Evolutionary conservation across 805 yeast genomes (phyloP), one percentile per base, ranked within the genome.

Genomic region (Saturnispora ahearnii): DNA sequence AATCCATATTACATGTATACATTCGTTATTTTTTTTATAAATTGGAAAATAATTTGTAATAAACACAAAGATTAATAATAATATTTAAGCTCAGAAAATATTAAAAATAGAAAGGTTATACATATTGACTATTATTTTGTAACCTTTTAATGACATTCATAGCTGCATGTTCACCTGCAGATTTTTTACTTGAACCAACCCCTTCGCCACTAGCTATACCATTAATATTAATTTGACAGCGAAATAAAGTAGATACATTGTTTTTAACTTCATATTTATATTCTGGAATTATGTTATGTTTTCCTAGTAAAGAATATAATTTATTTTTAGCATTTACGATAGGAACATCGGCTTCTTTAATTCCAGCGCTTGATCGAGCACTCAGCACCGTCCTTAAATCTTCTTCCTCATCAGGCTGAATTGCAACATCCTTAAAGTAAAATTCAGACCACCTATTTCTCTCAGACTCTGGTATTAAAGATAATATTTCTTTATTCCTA

Each of bases 121-220:
- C 2, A n/a, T 32, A 32, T n/a, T 32, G 10, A 32, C 15, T 32
- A 11, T 32, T 32, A 5, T 18, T 22, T 38, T 38, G 28, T 22
- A 22, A 24, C 30, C 24, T 18, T 26, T 22, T 8, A 24, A 38
- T 12, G 5, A 38, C 40, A 4, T 38, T 12, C 9, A 41, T 36
- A 12, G 53, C 55, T 11, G 55, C 55, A 26, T 41, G 34, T 8
- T 53, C 50, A 13, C 52, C 32, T 1, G 54, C 54, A 29, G 48
- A 48, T 36, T 51, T 53, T 18, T 53, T 53, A 48, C 46, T 53
- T 7, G 32, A 1, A 1, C 42, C 54, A 13, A 42, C 15, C 1
- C 50, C 55, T 18, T 21, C 37, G 31, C 52, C 44, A 10, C 28
- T 32, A 37, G 37, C n/a, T 18, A 31, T 22, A 22, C 40, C 40